Percentiles rank a stretch among this genome's conserved stretches.
These are phyloP conservation scores for Pseudocercospora musae DNA, from an alignment of 2,329 filamentous ascomycete species.

Conservation along the genomic window DNA sequence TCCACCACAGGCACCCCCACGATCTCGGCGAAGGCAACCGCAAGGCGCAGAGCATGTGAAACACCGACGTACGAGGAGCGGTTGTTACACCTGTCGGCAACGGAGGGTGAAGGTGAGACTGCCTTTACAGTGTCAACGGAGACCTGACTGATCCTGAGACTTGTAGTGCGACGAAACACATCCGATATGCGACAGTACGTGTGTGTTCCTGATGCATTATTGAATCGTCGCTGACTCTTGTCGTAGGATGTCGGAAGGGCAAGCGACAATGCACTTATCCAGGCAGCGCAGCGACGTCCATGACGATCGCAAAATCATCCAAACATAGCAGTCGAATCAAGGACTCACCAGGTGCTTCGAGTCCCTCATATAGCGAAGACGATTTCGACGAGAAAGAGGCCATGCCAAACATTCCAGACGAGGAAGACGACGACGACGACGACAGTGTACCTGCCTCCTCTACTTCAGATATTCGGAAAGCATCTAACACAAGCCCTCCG, in stretches of 20 bases:
- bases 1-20: conserved; percentile 24
- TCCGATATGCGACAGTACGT: conserved; percentile 74
- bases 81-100: conserved; percentile 87
- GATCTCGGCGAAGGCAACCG: conserved; percentile 29
- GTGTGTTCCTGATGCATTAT: not conserved
- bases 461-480: conserved; percentile 33
- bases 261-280: conserved; percentile 89
- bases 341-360: conserved; percentile 44
- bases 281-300: conserved; percentile 56
- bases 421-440: conserved; percentile 48
- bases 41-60: conserved; percentile 69
- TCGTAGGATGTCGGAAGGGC: conserved; percentile 79
- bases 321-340: conserved; percentile 47
- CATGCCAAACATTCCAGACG: conserved; percentile 44
- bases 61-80: conserved; percentile 87
- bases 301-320: conserved; percentile 43
- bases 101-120: conserved; percentile 70
- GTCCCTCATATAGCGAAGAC: conserved; percentile 51
- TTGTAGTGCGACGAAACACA: conserved; percentile 81
- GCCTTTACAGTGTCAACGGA: not conserved
- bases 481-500: conserved; percentile 43
- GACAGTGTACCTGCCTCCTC: conserved; percentile 26
- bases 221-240: conserved; percentile 12
- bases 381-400: conserved; percentile 40
- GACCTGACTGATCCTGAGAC: conserved; percentile 17